phyloP scores from a whole-genome alignment of 2,329 filamentous ascomycete genomes.

The Diaporthe velutina region DNA sequence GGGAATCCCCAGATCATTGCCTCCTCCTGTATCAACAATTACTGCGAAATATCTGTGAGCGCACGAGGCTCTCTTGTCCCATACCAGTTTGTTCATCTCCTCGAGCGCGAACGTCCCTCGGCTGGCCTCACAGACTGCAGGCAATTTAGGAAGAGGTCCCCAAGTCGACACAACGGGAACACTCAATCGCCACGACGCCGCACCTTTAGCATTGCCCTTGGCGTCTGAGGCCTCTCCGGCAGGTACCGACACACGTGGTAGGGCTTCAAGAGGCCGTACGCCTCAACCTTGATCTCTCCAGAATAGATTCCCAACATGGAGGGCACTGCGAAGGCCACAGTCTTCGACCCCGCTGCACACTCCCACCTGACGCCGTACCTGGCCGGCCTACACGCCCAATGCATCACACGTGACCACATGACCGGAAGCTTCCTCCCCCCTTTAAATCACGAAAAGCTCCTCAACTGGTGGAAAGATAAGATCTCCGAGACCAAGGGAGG shows the following conservation, averaged over 20 bases:
- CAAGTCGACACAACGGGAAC: neutral
- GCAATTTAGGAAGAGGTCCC: no score
- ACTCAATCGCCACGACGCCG: neutral
- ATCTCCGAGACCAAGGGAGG: constrained; percentile 61
- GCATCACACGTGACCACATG: constrained; percentile 69
- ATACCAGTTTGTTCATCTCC: neutral
- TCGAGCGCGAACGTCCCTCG: neutral
- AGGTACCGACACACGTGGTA: neutral
- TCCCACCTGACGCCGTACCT: constrained; percentile 67
- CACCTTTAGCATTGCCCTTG: neutral
- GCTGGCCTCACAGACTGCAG: neutral
- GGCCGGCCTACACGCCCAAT: constrained; percentile 69
- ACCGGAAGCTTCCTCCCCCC: constrained; percentile 72
- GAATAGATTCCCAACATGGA: neutral
- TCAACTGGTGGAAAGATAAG: constrained; percentile 68
- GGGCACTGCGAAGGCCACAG: constrained; percentile 44
- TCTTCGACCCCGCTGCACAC: constrained; percentile 61
- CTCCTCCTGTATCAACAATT: neutral
- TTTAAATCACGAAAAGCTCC: constrained; percentile 66
- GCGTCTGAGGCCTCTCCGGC: neutral
- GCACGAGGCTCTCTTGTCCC: neutral
- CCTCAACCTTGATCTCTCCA: neutral
- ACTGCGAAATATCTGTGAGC: neutral
- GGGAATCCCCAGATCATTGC: neutral
- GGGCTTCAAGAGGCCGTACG: neutral